Evolutionary conservation across 2,329 filamentous ascomycete genomes (phyloP).

Genomic region (Hymenoscyphus occultus): DNA sequence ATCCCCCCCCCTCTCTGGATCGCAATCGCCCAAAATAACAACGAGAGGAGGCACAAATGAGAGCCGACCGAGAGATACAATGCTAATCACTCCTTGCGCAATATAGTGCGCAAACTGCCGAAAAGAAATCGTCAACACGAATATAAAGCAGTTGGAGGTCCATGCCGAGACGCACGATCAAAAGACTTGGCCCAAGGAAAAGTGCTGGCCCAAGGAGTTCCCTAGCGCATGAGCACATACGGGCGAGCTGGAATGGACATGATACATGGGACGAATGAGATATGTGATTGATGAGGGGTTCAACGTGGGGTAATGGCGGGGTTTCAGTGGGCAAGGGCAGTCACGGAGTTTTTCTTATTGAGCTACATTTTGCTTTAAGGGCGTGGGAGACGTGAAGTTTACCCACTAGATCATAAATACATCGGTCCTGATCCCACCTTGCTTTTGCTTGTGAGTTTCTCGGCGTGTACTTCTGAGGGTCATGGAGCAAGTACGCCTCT

Average conservation of each 20-base stretch:
- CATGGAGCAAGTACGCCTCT: too few species aligned
- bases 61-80: background rate
- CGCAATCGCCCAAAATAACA: background rate
- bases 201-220: constrained; percentile 55
- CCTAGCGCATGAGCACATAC: constrained; percentile 12
- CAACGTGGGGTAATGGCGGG: constrained; percentile 8
- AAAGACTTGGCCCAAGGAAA: constrained; percentile 53
- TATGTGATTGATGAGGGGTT: constrained; percentile 3
- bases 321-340: background rate
- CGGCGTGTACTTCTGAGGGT: too few species aligned
- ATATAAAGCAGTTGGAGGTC: constrained; percentile 49
- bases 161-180: constrained; percentile 51
- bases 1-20: background rate
- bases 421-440: background rate
- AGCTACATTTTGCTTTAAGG: background rate
- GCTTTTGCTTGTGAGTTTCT: too few species aligned
- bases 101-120: constrained; percentile 49
- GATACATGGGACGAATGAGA: background rate
- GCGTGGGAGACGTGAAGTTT: background rate
- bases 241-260: background rate
- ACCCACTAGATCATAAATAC: background rate
- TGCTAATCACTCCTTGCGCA: background rate
- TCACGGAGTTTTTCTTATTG: background rate
- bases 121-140: constrained; percentile 51
- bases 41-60: background rate